A percentile compares a stretch with the other conserved stretches of the same genome.
Conservation (phyloP, 73 alveolate genomes). For the Paramecium bursaria region DNA sequence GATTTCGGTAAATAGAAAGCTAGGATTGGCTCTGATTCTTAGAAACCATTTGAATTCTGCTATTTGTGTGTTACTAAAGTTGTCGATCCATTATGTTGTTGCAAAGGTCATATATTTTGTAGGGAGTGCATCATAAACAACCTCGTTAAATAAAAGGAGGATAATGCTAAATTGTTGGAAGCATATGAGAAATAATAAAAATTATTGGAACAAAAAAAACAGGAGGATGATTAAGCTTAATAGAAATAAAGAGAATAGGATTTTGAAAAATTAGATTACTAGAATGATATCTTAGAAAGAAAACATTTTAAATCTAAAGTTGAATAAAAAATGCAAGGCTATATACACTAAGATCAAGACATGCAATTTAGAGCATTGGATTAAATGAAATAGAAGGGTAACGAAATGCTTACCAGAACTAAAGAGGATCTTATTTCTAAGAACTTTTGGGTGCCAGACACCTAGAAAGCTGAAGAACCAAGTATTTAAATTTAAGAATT, state of each 20-base stretch:
- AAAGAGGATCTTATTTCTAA: conserved; percentile 13
- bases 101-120: conserved; percentile 92
- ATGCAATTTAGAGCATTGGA: conserved; percentile 12
- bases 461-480: too few relatives aligned
- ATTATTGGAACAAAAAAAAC: conserved; percentile 8
- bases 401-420: conserved; percentile 26
- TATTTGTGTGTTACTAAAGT: conserved; percentile 84
- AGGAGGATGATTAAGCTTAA: conserved; percentile 14
- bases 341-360: conserved; percentile 1
- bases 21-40: conserved; percentile 89
- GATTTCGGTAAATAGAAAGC: conserved; percentile 89
- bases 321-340: conserved; percentile 71
- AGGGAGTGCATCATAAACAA: conserved; percentile 88
- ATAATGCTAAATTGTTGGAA: conserved; percentile 77
- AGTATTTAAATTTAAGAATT: conserved; percentile 68
- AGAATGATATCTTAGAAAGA: conserved; percentile 44
- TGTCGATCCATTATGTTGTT: conserved; percentile 86
- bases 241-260: conserved; percentile 72
- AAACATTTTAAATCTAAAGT: conserved; percentile 49
- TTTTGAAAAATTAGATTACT: conserved; percentile 50
- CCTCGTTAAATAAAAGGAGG: conserved; percentile 76
- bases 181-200: conserved; percentile 57
- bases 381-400: conserved; percentile 25
- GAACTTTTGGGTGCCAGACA: conserved; percentile 82
- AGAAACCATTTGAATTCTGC: conserved; percentile 87